A percentile compares a stretch with the other conserved stretches of the same genome.
Conservation (phyloP, 331 rosid genomes). For the Malus hybrid region DNA sequence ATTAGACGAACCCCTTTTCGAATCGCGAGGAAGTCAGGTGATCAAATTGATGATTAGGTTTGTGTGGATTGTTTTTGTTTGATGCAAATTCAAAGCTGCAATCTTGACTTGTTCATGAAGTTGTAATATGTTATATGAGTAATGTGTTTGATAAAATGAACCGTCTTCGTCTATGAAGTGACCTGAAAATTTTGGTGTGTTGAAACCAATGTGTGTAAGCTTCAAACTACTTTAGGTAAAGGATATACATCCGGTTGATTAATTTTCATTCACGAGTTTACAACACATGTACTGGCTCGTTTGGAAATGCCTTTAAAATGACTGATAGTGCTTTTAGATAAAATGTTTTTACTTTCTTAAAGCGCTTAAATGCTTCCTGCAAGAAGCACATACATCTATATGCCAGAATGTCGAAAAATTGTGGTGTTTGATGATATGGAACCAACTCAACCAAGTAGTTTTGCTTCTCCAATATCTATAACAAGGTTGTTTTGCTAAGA, state of each 20-base stretch:
- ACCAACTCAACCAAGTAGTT: neutral
- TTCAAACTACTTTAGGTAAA: neutral
- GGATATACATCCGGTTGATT: neutral
- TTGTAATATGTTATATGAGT: neutral
- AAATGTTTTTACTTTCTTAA: too few species aligned
- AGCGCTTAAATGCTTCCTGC: accelerated
- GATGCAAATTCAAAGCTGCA: neutral
- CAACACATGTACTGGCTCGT: neutral
- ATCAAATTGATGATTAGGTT: neutral
- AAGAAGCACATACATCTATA: too few species aligned
- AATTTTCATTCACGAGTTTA: neutral
- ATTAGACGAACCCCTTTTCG: neutral
- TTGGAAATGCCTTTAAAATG: too few species aligned
- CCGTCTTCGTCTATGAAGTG: neutral
- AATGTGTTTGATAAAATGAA: neutral
- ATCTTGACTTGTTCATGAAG: neutral
- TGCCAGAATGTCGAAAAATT: neutral
- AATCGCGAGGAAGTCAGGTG: neutral
- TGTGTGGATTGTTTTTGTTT: neutral
- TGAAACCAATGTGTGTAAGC: neutral
- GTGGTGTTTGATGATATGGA: neutral
- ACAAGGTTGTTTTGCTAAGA: neutral
- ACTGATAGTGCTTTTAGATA: too few species aligned
- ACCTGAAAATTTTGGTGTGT: neutral
- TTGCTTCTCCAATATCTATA: neutral